phyloP scores from a whole-genome alignment of 306 rosid species.

The Styphnolobium japonicum region DNA sequence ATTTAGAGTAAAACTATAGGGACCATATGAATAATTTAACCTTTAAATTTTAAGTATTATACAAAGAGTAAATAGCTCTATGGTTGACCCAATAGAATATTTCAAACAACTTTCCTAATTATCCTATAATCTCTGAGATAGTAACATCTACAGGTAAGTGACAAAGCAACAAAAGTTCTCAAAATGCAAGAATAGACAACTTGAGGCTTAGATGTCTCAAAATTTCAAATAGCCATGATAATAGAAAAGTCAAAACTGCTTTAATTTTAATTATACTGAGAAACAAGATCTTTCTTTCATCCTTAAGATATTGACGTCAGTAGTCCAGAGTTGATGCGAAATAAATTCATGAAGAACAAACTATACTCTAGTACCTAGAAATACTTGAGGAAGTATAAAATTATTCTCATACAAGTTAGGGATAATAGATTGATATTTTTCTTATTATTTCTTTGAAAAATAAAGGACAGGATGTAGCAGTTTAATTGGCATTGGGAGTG shows the following conservation, averaged over 20 bases:
- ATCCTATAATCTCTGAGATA: neutral
- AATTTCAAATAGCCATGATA: neutral
- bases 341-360: neutral
- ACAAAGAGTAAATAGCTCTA: neutral
- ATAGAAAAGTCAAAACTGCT: neutral
- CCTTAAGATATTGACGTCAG: neutral
- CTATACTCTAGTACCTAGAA: neutral
- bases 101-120: neutral
- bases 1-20: too few species aligned
- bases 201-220: neutral
- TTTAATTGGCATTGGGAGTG: neutral
- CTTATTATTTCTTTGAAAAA: neutral
- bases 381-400: constrained; percentile 3
- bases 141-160: neutral
- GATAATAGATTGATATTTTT: neutral
- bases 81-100: neutral
- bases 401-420: neutral
- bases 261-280: neutral
- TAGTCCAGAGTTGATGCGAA: neutral
- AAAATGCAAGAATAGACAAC: neutral
- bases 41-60: neutral
- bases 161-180: neutral
- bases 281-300: neutral
- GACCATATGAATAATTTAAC: too few species aligned
- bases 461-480: neutral